Conservation (phyloP, 2,329 filamentous ascomycete genomes). For the Lachnellula arida region DNA sequence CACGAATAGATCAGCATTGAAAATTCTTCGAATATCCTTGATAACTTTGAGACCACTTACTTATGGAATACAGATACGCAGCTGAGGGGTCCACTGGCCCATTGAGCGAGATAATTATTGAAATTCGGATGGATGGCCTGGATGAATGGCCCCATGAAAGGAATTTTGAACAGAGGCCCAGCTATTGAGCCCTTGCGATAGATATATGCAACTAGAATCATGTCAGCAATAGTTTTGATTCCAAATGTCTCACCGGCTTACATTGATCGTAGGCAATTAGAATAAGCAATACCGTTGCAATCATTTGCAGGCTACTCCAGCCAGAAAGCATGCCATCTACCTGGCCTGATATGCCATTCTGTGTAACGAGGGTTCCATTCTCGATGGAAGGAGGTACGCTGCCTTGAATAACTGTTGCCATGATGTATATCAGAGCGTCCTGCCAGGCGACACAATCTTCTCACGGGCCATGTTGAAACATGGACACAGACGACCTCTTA, state of each 20-base stretch:
- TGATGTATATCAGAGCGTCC: too few relatives aligned
- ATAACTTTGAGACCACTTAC: constrained; percentile 38
- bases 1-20: not conserved
- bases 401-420: too few relatives aligned
- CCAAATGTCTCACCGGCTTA: constrained; percentile 11
- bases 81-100: constrained; percentile 72
- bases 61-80: constrained; percentile 86
- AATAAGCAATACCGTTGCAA: constrained; percentile 31
- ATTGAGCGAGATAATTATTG: constrained; percentile 68
- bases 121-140: constrained; percentile 72
- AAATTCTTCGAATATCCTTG: not conserved
- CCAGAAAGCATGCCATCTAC: not conserved
- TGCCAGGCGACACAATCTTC: too few relatives aligned
- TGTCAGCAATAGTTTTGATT: too few relatives aligned
- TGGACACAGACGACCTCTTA: too few relatives aligned
- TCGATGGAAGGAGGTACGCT: too few relatives aligned
- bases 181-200: constrained; percentile 58
- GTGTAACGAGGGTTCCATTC: too few relatives aligned
- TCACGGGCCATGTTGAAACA: too few relatives aligned
- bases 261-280: constrained; percentile 40
- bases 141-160: constrained; percentile 71
- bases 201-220: constrained; percentile 40
- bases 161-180: constrained; percentile 60
- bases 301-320: constrained; percentile 29
- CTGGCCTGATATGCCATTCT: not conserved